phyloP scores from a whole-genome alignment of 148 eudicot genomes.

The Chenopodium formosanum region DNA sequence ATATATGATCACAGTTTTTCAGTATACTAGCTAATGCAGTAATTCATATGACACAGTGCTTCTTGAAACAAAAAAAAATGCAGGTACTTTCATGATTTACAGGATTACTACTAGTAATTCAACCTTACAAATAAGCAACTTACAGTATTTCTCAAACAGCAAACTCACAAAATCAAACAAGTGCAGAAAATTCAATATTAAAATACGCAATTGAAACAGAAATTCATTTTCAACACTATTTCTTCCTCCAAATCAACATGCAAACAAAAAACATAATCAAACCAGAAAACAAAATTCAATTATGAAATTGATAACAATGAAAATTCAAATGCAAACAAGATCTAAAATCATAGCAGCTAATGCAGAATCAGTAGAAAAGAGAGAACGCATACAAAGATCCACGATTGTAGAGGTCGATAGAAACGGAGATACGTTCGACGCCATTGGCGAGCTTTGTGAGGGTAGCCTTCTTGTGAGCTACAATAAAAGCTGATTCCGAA shows the following conservation, averaged over 20 bases:
- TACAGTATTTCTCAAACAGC: neutral
- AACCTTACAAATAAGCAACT: neutral
- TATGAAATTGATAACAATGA: neutral
- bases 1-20: no score
- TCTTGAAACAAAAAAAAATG: no score
- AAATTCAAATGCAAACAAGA: neutral
- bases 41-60: no score
- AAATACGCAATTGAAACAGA: neutral
- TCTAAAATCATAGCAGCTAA: neutral
- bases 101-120: neutral
- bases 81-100: no score
- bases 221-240: neutral
- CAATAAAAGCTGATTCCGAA: slow-evolving; percentile 43
- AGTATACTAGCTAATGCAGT: no score
- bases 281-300: neutral
- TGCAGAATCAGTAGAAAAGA: neutral
- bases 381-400: slow-evolving; percentile 42
- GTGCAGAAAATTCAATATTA: neutral
- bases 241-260: neutral
- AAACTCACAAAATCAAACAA: neutral
- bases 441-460: slow-evolving; percentile 41
- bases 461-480: slow-evolving; percentile 53
- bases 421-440: slow-evolving; percentile 41
- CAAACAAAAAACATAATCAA: neutral
- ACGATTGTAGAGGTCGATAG: slow-evolving; percentile 46